Evolutionary conservation across 1,284 basidiomycete genomes (phyloP), one percentile per base, ranked within the genome.

Genomic region (Ustilago esculenta): DNA sequence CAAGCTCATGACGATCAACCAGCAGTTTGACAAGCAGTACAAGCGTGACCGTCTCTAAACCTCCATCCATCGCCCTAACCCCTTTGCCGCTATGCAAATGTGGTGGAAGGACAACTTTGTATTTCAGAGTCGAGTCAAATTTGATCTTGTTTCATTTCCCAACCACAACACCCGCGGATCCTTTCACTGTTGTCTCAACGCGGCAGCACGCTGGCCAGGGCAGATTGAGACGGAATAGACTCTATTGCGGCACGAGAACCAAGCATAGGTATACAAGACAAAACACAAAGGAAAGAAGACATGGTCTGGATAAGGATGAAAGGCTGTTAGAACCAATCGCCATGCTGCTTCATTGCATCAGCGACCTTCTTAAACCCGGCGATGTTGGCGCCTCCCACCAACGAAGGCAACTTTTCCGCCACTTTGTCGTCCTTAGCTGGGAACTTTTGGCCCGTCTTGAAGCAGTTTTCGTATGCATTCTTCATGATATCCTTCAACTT

Each of bases 401-500:
- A 84, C 55, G 86, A 88, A 7, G 89, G 89, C 5, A 77, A 21
- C 50, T 67, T 60, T 34, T 68, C 53, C 14, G 65, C 30, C 36
- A 65, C 49, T 18, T 51, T 42, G 36, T 86, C 84, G 46, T 80
- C 83, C 50, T 85, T 87, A 44, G 86, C 85, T 29, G 86, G 85
- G 86, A 86, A 90, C 76, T 87, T 85, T 73, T 83, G 82, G 52
- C 88, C 90, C 61, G 86, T 87, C 34, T 67, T 77, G 84, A 86
- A 90, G 83, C 87, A 88, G 69, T 88, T 87, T 9, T 67, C 77
- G 84, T 86, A 91, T 81, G 86, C 87, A 65, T 88, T 87, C 50
- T 86, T 83, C 90, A 92, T 92, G 83, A 91, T 91, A 66, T 85
- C 84, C 84, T 89, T 88, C 68, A 92, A 85, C 84, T 88, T 89